A percentile compares a stretch with the other conserved stretches of the same genome.
Conservation (phyloP, 139 green algal species). For the Cymbomonas tetramitiformis region DNA sequence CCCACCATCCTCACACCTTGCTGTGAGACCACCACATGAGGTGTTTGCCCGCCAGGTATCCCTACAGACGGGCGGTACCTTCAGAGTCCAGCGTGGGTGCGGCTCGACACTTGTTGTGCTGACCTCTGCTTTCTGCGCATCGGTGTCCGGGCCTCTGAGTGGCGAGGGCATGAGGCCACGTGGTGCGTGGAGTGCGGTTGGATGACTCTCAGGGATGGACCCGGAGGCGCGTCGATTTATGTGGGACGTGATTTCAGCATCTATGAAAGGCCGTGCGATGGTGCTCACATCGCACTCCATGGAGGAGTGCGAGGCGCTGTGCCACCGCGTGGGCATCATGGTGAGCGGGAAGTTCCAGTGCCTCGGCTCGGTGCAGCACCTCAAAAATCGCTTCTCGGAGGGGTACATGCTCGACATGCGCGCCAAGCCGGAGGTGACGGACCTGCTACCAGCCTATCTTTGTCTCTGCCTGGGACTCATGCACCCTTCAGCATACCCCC, state of each 20-base stretch:
- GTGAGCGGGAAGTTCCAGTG: slow-evolving; percentile 47
- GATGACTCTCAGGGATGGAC: slow-evolving; percentile 78
- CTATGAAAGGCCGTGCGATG: slow-evolving; percentile 34
- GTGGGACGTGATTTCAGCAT: slow-evolving; percentile 70
- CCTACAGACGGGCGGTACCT: no score
- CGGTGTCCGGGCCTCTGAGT: no score
- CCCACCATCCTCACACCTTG: not conserved
- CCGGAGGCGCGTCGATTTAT: slow-evolving; percentile 65
- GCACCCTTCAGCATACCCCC: no score
- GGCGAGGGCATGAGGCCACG: slow-evolving; percentile 8
- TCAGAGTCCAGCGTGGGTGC: no score
- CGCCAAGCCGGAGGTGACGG: not conserved
- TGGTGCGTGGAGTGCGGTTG: slow-evolving; percentile 9
- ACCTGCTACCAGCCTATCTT: no score
- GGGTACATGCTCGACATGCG: slow-evolving; percentile 15
- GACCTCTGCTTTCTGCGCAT: no score
- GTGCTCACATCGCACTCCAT: slow-evolving; percentile 73
- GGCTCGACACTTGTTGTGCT: no score
- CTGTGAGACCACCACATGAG: no score
- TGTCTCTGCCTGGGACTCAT: no score
- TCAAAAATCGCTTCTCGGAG: slow-evolving; percentile 64
- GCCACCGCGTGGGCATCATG: slow-evolving; percentile 70
- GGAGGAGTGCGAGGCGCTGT: slow-evolving; percentile 86
- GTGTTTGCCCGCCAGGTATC: no score
- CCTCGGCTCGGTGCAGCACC: slow-evolving; percentile 63